Evolutionary conservation across 192 early-diverging fungal species (phyloP).

Genomic region (Borealophlyctis nickersoniae): DNA sequence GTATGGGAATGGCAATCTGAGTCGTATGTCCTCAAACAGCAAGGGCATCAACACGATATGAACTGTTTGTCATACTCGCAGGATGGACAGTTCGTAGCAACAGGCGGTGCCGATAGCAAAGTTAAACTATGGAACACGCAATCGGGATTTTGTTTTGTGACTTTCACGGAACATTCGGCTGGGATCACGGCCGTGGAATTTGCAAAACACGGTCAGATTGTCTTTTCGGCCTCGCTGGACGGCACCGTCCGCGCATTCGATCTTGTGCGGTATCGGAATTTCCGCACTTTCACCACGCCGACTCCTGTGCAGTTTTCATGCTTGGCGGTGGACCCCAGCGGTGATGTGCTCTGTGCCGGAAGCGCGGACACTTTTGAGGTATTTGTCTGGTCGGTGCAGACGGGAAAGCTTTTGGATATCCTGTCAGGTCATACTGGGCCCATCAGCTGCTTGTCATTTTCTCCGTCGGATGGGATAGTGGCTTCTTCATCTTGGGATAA

Average conservation of each 20-base stretch:
- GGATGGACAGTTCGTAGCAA: conserved; percentile 91
- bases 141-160: conserved; percentile 97
- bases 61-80: conserved; percentile 81
- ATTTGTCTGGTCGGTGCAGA: conserved; percentile 98
- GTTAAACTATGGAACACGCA: conserved; percentile 97
- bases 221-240: conserved; percentile 93
- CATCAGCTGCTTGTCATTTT: conserved; percentile 80
- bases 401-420: conserved; percentile 95
- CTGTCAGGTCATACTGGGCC: conserved; percentile 91
- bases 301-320: conserved; percentile 92
- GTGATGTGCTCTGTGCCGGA: conserved; percentile 95
- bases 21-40: conserved; percentile 97
- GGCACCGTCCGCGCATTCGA: conserved; percentile 99
- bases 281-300: conserved; percentile 94
- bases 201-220: conserved; percentile 86
- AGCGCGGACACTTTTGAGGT: conserved; percentile 94
- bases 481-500: conserved; percentile 92
- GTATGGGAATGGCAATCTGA: conserved; percentile 99
- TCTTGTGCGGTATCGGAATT: conserved; percentile 96
- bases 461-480: conserved; percentile 73
- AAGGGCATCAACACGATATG: conserved; percentile 97
- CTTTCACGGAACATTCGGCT: conserved; percentile 88
- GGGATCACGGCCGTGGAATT: conserved; percentile 82
- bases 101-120: conserved; percentile 95
- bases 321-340: conserved; percentile 91